Evolutionary conservation across 306 rosid genomes (phyloP).

Genomic region (Quercus glauca): DNA sequence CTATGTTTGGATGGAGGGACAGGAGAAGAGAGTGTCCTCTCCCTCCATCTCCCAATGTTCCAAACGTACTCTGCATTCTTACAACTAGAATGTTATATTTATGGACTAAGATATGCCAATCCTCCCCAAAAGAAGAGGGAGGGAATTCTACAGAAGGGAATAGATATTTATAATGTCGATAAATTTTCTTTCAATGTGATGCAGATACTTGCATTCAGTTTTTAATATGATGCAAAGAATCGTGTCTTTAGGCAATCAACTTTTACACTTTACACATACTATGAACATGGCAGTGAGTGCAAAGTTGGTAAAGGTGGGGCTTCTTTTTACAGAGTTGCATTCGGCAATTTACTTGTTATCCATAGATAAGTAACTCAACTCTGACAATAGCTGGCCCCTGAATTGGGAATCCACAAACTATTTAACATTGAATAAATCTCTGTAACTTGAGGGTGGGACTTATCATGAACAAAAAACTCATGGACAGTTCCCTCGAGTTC

Average conservation of each 20-base stretch:
- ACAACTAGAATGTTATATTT: too few species aligned
- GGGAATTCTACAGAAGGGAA: background rate
- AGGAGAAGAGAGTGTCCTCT: too few species aligned
- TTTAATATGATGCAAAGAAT: background rate
- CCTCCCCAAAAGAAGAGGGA: background rate
- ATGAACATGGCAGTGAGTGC: background rate
- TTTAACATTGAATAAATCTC: conserved; percentile 61
- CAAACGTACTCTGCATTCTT: too few species aligned
- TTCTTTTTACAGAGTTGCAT: background rate
- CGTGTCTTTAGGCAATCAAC: background rate
- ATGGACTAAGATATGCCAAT: too few species aligned
- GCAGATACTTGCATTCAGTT: background rate
- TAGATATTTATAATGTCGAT: background rate
- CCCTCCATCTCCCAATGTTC: too few species aligned
- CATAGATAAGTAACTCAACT: background rate
- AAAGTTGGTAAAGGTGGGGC: background rate
- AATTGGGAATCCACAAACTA: conserved; percentile 35
- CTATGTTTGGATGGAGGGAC: too few species aligned
- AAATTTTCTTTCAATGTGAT: too few species aligned
- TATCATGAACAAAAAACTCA: conserved; percentile 63
- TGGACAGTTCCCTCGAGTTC: conserved; percentile 65
- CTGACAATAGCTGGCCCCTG: conserved; percentile 10
- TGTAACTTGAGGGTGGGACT: conserved; percentile 51
- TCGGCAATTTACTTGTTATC: background rate
- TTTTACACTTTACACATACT: background rate